A percentile compares a stretch with the other conserved stretches of the same genome.
phyloP scores from a whole-genome alignment of 345 rosid species.

The Physaria fendleri region DNA sequence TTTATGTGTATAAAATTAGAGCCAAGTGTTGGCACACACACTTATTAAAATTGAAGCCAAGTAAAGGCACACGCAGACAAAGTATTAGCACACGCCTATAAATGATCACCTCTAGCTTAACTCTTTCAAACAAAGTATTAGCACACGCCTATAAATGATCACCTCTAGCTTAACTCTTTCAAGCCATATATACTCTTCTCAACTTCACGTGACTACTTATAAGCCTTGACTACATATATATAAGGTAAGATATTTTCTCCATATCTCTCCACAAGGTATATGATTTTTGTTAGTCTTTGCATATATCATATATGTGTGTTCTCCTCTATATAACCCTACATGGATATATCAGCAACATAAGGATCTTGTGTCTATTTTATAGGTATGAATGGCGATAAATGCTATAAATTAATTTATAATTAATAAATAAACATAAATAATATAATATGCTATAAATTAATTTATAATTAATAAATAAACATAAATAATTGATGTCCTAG shows the following conservation, averaged over 20 bases:
- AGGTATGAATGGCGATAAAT: neutral
- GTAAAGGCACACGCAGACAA: slow-evolving; percentile 28
- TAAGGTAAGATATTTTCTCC: slow-evolving; percentile 9
- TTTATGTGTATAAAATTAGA: slow-evolving; percentile 22
- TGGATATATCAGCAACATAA: neutral
- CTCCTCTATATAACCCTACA: neutral
- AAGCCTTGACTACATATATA: slow-evolving; percentile 7
- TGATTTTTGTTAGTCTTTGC: neutral
- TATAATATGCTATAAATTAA: too few species aligned
- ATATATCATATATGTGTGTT: too few species aligned
- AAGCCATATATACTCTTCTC: too few species aligned
- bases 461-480: too few species aligned
- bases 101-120: neutral
- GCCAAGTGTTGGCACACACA: slow-evolving; percentile 26
- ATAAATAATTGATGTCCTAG: too few species aligned
- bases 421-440: neutral
- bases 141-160: too few species aligned
- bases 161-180: too few species aligned
- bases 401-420: neutral
- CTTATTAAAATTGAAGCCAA: slow-evolving; percentile 15
- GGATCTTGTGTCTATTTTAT: neutral
- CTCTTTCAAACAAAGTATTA: too few species aligned
- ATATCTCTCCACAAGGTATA: neutral
- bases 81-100: slow-evolving; percentile 26
- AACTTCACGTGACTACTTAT: slow-evolving; percentile 25